Base-by-base conservation (phyloP, 441 rosid species). In the Lepidium campestre region DNA sequence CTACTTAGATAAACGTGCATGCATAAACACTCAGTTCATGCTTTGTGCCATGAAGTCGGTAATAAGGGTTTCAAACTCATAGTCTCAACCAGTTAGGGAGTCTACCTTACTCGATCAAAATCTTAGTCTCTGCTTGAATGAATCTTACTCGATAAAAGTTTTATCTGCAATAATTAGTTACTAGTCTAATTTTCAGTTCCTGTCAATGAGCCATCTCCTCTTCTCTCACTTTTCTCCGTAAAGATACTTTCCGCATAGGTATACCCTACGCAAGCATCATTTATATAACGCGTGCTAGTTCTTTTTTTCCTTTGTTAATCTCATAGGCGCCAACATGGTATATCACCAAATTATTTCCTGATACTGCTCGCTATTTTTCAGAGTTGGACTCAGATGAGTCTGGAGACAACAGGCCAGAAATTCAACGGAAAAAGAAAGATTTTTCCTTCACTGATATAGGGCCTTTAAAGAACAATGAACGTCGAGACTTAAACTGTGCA, bases 401-500 rank as follows among this genome's bases (percentile, higher is more conserved):
- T 67, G 67, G 53, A 31, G 82, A 67, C 61, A 76, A 70, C 59
- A 83, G 80, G 68, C 73, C 78, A 31, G 94, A 87, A 32, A 52
- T 78, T 74, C 78, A 77, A 61, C 71, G 83, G 70, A 72, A 81
- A 68, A 85, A 80, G 83, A 87, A 77, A 70, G 92, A 77, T 20
- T 61, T 70, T 71, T 76, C 85, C 72, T 81, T 81, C 46, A 79
- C 85, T 71, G 89, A 87, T 75, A 71, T 90, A 77, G 98, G 98
- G 36, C 85, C 88, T 74, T 71, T 93, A 81, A 88, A 90, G 85
- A 83, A 81, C 75, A 81, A 68, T 59, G 98, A 93, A 82, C 90
- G 96, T 45, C 78, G 75, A 49, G 96, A 93, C 80, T 87, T 93
- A 70, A 90, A 90, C 71, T 93, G 88, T 80, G 98, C 94, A 10